These are phyloP conservation scores for Aurinia saxatilis DNA, from an alignment of 345 rosid genomes.

Conservation along the genomic window DNA sequence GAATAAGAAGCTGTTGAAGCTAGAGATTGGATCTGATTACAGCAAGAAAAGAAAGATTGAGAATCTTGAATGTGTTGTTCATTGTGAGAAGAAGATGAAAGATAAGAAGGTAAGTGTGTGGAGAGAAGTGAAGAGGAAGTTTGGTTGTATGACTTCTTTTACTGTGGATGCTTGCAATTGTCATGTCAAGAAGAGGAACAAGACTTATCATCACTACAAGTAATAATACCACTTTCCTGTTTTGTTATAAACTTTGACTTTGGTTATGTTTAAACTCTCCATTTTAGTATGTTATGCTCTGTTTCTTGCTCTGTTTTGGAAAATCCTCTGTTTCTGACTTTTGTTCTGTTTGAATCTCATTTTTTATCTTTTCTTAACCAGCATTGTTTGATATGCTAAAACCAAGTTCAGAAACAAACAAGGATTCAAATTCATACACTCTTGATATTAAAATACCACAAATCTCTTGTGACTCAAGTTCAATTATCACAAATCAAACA, in stretches of 20 bases:
- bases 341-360: background rate
- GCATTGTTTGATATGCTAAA: background rate
- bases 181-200: slow-evolving; percentile 45
- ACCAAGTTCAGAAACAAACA: background rate
- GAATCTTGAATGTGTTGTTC: slow-evolving; percentile 14
- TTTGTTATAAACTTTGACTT: background rate
- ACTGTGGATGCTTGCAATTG: slow-evolving; percentile 40
- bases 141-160: slow-evolving; percentile 49
- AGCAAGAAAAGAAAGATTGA: slow-evolving; percentile 14
- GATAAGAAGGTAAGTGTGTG: slow-evolving; percentile 46
- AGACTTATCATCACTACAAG: slow-evolving; percentile 13
- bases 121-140: slow-evolving; percentile 78
- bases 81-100: slow-evolving; percentile 25
- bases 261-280: background rate
- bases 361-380: background rate
- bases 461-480: background rate
- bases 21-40: slow-evolving; percentile 33
- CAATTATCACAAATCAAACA: slow-evolving; percentile 50
- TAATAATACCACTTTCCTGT: background rate
- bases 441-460: background rate
- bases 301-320: background rate
- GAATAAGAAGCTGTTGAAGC: slow-evolving; percentile 59
- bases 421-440: background rate
- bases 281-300: background rate
- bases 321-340: background rate